Base-by-base conservation (phyloP, 23 red algal genomes). In the Agarophyton chilense region DNA sequence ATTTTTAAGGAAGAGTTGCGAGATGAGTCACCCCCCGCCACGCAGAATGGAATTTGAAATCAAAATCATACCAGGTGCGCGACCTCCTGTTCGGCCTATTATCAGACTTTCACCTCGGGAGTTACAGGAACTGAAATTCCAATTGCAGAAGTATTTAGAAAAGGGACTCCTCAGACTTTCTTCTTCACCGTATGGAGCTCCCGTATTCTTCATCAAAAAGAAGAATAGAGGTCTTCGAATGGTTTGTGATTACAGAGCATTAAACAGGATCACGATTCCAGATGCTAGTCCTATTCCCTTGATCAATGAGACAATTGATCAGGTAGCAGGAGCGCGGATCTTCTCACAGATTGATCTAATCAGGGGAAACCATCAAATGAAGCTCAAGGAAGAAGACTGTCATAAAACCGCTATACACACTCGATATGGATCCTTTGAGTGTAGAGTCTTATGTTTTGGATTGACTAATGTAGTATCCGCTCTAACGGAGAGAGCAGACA, bases 191-290 rank as follows among this genome's bases (percentile, higher is more conserved):
- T 75, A 87, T 62, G 52, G 72, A 28, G 70, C 85, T 29, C 54
- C 60, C 43, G 52, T 89, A 2, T 89, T 89, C 56, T 78, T 89
- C 40, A 72, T 78, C 14, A 89, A 74, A 34, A 80, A 80, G 26
- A 79, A 72, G 24, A 72, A 79, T 45, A 36, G 84, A 49, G 66
- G 31, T 41, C 39, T 89, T 22, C 46, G 84, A 51, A 47, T 77
- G 73, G 51, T 74, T 0, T 74, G 52, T 34, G 84, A 89, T 68
- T 89, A 78, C 29, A 42, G 71, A 28, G 84, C 55, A 9, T 60
- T 89, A 89, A 4, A 89, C 42, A 74, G 62, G n/a, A 74, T 89
- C 4, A 89, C 84, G 8, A 36, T 65, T 40, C 17, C 51, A 49
- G 71, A 89, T 21, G 71, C 25, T 21, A 77, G 54, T 52, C 70